Evolutionary conservation across 2,329 filamentous ascomycete species (phyloP).

Genomic region (Trichoderma lentiforme): DNA sequence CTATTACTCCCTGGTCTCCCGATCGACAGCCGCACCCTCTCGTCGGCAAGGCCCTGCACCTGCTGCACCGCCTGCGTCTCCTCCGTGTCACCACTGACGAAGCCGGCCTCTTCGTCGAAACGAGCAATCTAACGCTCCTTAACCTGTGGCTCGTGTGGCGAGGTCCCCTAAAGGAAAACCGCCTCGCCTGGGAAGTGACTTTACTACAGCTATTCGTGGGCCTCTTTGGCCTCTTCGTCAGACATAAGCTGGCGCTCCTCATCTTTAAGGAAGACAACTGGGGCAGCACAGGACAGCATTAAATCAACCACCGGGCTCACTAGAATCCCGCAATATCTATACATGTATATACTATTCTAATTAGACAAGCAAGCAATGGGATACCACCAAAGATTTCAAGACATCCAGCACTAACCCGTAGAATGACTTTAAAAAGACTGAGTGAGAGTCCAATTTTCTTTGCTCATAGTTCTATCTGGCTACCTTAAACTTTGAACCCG

Average conservation of each 20-base stretch:
- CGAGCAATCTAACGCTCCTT: conserved; percentile 85
- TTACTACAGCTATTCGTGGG: conserved; percentile 74
- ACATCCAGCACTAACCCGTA: not conserved
- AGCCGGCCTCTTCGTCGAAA: conserved; percentile 70
- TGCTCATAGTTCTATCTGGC: not conserved
- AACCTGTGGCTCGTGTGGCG: conserved; percentile 97
- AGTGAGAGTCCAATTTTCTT: not conserved
- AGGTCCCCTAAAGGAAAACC: conserved; percentile 84
- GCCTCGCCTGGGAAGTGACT: conserved; percentile 74
- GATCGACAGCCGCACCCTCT: conserved; percentile 64
- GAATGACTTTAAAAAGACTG: not conserved
- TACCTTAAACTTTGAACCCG: not conserved
- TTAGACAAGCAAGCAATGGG: not conserved
- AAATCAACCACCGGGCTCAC: not conserved
- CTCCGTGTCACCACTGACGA: conserved; percentile 65
- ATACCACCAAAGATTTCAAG: not conserved
- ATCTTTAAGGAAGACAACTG: conserved; percentile 90
- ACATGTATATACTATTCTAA: not conserved
- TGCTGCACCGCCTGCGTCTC: conserved; percentile 66
- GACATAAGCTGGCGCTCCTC: conserved; percentile 80
- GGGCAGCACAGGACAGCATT: conserved; percentile 40
- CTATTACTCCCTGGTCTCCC: conserved; percentile 69
- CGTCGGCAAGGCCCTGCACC: conserved; percentile 60
- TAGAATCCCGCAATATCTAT: not conserved
- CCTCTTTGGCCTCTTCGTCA: conserved; percentile 75